Conservation (phyloP, 768 basidiomycete species). For the Trametes sanguinea region DNA sequence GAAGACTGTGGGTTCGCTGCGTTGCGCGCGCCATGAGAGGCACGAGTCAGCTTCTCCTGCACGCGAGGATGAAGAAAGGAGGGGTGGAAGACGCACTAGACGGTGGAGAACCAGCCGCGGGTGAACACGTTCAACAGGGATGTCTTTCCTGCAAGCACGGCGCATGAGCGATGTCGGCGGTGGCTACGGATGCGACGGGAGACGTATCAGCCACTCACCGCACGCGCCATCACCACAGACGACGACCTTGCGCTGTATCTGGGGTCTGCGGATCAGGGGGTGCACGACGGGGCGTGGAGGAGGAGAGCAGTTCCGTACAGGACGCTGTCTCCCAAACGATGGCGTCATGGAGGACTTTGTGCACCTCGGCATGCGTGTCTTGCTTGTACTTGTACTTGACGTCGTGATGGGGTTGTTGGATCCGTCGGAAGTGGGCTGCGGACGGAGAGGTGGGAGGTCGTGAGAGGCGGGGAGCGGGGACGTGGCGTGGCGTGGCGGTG, state of each 20-base stretch:
- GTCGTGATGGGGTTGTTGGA: background rate
- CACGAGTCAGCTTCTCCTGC: background rate
- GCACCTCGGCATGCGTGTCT: conserved; percentile 16
- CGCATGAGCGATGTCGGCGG: background rate
- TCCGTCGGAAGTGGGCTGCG: background rate
- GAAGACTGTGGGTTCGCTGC: conserved; percentile 90
- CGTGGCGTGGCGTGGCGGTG: background rate
- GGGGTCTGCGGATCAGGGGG: background rate
- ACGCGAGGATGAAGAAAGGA: no score
- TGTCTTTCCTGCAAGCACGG: conserved; percentile 62
- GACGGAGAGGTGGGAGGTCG: background rate
- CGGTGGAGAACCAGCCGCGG: conserved; percentile 90
- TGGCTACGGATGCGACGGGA: no score
- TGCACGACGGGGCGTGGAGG: background rate
- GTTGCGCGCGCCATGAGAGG: background rate
- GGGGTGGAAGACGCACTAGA: conserved; percentile 62
- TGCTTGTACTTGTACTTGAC: background rate
- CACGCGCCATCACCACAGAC: conserved; percentile 98
- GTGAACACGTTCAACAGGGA: conserved; percentile 88
- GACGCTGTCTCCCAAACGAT: conserved; percentile 21
- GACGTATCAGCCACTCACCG: conserved; percentile 48
- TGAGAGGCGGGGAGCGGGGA: background rate
- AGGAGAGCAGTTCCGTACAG: conserved; percentile 11
- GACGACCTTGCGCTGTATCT: conserved; percentile 67
- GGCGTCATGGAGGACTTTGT: conserved; percentile 19